phyloP scores from a whole-genome alignment of 345 rosid genomes.

The Ricinus communis region DNA sequence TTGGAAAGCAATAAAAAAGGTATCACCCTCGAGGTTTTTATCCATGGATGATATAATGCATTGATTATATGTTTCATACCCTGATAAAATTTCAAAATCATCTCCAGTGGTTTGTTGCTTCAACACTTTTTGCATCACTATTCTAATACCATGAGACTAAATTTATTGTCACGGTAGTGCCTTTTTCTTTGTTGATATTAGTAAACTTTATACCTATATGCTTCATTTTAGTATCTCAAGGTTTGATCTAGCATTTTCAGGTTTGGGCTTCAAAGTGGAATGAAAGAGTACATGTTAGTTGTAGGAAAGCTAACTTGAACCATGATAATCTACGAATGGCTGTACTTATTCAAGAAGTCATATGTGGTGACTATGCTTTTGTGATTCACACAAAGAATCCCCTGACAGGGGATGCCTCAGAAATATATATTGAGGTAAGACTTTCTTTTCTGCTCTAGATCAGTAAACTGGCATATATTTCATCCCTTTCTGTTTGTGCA shows the following conservation, averaged over 20 bases:
- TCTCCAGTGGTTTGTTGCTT: not conserved
- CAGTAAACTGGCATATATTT: not conserved
- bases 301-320: constrained; percentile 37
- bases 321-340: constrained; percentile 41
- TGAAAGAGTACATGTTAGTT: constrained; percentile 43
- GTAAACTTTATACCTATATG: not conserved
- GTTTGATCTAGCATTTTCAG: constrained; percentile 14
- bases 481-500: constrained; percentile 1
- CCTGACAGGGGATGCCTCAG: constrained; percentile 36
- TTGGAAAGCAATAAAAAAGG: constrained; percentile 51
- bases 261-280: constrained; percentile 59
- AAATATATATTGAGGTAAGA: constrained; percentile 43
- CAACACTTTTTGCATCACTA: not conserved
- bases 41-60: not conserved
- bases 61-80: not conserved
- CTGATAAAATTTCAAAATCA: not conserved
- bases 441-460: not conserved
- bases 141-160: not conserved
- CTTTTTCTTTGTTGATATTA: not conserved
- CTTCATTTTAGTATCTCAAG: not conserved
- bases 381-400: constrained; percentile 49
- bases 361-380: constrained; percentile 44
- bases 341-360: constrained; percentile 43
- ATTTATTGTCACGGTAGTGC: not conserved
- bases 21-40: constrained; percentile 3